Conservation (phyloP, 441 rosid genomes). For the Populus hybrid region DNA sequence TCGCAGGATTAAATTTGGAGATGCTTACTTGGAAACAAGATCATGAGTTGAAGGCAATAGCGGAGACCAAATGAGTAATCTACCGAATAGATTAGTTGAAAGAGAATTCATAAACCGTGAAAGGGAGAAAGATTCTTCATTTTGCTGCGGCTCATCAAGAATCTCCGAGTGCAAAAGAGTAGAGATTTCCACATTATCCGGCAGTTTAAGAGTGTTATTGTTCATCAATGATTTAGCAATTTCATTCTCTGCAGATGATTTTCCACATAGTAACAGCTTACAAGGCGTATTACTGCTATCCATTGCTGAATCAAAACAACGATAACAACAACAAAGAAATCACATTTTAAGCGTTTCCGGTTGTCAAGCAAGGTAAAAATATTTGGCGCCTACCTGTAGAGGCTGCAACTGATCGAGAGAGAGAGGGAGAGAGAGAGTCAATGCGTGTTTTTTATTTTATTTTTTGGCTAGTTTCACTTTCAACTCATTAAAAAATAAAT, state of each 20-base stretch:
- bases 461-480: too few relatives aligned
- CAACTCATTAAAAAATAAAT: too few relatives aligned
- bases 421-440: not conserved
- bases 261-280: conserved; percentile 56
- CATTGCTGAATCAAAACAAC: conserved; percentile 39
- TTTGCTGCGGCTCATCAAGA: conserved; percentile 19
- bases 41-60: conserved; percentile 77
- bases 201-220: conserved; percentile 45
- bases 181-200: conserved; percentile 36
- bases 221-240: conserved; percentile 45
- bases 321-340: not conserved
- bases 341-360: not conserved
- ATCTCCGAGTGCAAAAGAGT: conserved; percentile 46
- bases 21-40: conserved; percentile 69
- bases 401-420: conserved; percentile 18
- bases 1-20: not conserved
- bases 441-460: too few relatives aligned
- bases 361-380: not conserved
- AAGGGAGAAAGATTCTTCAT: conserved; percentile 31
- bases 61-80: conserved; percentile 84
- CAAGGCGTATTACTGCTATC: conserved; percentile 32
- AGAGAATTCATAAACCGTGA: conserved; percentile 49
- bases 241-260: conserved; percentile 55
- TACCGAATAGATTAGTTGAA: conserved; percentile 58
- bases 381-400: not conserved